Percentiles rank a stretch among this genome's conserved stretches.
phyloP scores from a whole-genome alignment of 2,329 filamentous ascomycete genomes.

The Botrytis aclada region DNA sequence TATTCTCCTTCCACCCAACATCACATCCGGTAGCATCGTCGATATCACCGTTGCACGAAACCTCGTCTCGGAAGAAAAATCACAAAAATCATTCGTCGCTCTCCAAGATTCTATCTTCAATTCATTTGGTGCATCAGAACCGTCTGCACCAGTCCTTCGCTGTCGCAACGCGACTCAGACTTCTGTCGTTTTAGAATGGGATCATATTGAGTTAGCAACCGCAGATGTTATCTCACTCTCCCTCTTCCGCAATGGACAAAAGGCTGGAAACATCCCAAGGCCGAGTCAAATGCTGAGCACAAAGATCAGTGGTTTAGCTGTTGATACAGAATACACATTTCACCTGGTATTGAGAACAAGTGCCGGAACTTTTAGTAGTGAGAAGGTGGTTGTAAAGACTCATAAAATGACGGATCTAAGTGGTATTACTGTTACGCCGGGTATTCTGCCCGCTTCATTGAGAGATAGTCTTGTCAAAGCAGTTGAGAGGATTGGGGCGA shows the following conservation, averaged over 20 bases:
- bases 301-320: slow-evolving; percentile 93
- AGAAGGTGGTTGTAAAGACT: slow-evolving; percentile 80
- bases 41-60: slow-evolving; percentile 96
- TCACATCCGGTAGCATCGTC: slow-evolving; percentile 93
- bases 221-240: slow-evolving; percentile 86
- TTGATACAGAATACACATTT: slow-evolving; percentile 95
- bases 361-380: slow-evolving; percentile 80
- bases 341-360: slow-evolving; percentile 87
- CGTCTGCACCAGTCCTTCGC: slow-evolving; percentile 73
- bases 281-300: slow-evolving; percentile 87
- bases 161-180: slow-evolving; percentile 98
- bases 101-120: slow-evolving; percentile 88
- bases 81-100: slow-evolving; percentile 71
- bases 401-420: slow-evolving; percentile 99
- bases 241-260: slow-evolving; percentile 92
- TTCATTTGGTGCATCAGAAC: slow-evolving; percentile 79
- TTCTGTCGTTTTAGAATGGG: slow-evolving; percentile 97
- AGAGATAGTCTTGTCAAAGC: slow-evolving; percentile 72
- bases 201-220: slow-evolving; percentile 87
- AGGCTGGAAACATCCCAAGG: slow-evolving; percentile 90
- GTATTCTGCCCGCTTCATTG: slow-evolving; percentile 71
- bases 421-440: slow-evolving; percentile 91
- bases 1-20: slow-evolving; percentile 91
- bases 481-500: slow-evolving; percentile 86
- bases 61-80: slow-evolving; percentile 68